A percentile compares a stretch with the other conserved stretches of the same genome.
These are phyloP conservation scores for Fusarium anguioides DNA, from an alignment of 2,329 filamentous ascomycete species.

Conservation along the genomic window DNA sequence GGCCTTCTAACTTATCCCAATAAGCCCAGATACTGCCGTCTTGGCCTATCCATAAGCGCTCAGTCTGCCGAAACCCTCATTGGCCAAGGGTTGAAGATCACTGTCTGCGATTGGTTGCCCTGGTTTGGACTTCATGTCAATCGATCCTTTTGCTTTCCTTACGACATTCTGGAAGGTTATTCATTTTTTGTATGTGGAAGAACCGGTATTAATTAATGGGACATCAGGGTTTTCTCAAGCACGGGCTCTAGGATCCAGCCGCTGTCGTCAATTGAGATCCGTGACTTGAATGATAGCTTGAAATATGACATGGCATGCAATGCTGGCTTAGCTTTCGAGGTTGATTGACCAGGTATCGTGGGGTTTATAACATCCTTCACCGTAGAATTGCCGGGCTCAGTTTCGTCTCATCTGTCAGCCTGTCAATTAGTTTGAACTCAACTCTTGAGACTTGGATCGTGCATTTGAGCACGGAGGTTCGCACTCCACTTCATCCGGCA, in stretches of 20 bases:
- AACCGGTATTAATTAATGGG: conserved; percentile 1
- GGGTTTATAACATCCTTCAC: background rate
- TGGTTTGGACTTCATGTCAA: conserved; percentile 29
- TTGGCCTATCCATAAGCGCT: conserved; percentile 9
- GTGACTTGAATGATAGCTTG: conserved; percentile 10
- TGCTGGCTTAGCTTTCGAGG: background rate
- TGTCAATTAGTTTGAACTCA: background rate
- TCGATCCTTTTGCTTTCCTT: background rate
- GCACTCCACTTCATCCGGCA: conserved; percentile 2
- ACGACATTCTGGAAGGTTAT: conserved; percentile 13
- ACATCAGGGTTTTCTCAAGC: background rate
- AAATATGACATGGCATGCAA: conserved; percentile 1
- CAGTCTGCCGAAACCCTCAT: conserved; percentile 23
- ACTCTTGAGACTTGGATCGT: conserved; percentile 14
- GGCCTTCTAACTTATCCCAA: conserved; percentile 20
- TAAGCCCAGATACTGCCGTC: conserved; percentile 5
- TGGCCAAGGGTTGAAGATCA: conserved; percentile 28
- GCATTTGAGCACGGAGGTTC: background rate
- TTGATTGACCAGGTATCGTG: conserved; percentile 1
- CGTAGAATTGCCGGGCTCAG: background rate
- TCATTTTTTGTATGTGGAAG: background rate
- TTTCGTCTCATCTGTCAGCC: background rate
- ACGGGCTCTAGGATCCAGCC: conserved; percentile 14
- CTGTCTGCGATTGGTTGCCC: conserved; percentile 41
- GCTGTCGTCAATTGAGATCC: conserved; percentile 21